phyloP scores from a whole-genome alignment of 1,284 basidiomycete genomes.

The Jaminaea rosea region DNA sequence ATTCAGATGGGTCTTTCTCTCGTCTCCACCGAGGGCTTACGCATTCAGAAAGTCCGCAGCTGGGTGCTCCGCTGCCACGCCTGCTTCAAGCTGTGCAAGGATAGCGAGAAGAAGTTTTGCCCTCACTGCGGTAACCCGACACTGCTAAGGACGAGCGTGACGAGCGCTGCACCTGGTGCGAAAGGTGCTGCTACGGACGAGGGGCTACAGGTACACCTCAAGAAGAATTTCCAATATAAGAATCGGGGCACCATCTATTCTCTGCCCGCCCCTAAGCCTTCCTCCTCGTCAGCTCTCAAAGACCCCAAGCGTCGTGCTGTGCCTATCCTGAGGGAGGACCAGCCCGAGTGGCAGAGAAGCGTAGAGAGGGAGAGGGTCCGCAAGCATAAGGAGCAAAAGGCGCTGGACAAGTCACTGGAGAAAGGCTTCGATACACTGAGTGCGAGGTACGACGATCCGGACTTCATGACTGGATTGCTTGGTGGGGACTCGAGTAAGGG shows the following conservation, averaged over 20 bases:
- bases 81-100: conserved; percentile 98
- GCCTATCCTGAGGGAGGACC: conserved; percentile 43
- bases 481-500: conserved; percentile 15
- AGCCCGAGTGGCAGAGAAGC: conserved; percentile 43
- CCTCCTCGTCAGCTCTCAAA: conserved; percentile 44
- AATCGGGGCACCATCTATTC: conserved; percentile 85
- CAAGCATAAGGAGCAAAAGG: conserved; percentile 15
- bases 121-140: conserved; percentile 93
- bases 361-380: conserved; percentile 11
- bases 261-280: conserved; percentile 82
- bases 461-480: conserved; percentile 37
- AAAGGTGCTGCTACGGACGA: conserved; percentile 7
- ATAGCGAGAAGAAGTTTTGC: conserved; percentile 88
- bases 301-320: conserved; percentile 1
- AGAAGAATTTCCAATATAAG: conserved; percentile 69
- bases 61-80: conserved; percentile 97
- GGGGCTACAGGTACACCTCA: conserved; percentile 38
- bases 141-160: conserved; percentile 76
- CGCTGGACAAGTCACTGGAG: conserved; percentile 21
- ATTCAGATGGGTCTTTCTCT: conserved; percentile 88
- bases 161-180: conserved; percentile 9
- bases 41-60: conserved; percentile 81
- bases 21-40: conserved; percentile 82
- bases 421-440: conserved; percentile 36
- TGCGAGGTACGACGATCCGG: conserved; percentile 40